Conservation (phyloP, 179 eudicot genomes). For the Camellia oleifera region DNA sequence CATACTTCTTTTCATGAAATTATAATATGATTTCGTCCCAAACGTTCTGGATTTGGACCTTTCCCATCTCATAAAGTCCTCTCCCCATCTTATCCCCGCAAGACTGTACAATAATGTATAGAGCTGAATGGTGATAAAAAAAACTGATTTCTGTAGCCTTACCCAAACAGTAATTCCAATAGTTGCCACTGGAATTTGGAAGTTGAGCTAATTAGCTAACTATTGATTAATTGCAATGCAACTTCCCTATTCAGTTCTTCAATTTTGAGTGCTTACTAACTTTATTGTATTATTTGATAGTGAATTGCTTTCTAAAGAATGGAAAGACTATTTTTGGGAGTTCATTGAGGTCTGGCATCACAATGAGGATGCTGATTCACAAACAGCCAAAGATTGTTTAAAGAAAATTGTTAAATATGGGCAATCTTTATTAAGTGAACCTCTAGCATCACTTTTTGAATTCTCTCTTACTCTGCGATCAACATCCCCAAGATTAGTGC, state of each 20-base stretch:
- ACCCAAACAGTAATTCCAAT: not conserved
- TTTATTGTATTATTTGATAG: constrained; percentile 39
- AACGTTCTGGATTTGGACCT: too few species aligned
- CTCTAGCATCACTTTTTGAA: constrained; percentile 76
- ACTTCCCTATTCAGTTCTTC: not conserved
- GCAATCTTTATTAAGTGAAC: constrained; percentile 59
- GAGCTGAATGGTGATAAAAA: not conserved
- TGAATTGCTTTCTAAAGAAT: constrained; percentile 81
- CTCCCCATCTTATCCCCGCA: too few species aligned
- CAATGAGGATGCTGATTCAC: constrained; percentile 37
- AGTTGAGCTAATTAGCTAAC: not conserved
- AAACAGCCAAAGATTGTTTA: constrained; percentile 74
- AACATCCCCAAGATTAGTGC: constrained; percentile 85
- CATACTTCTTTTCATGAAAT: too few species aligned
- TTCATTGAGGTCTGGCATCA: constrained; percentile 76
- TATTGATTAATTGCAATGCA: not conserved
- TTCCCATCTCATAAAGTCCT: too few species aligned
- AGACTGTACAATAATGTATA: too few species aligned
- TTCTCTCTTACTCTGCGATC: constrained; percentile 88
- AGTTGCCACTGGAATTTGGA: constrained; percentile 10
- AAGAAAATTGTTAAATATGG: constrained; percentile 62
- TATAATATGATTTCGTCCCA: too few species aligned
- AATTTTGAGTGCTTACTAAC: not conserved
- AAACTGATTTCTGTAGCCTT: not conserved
- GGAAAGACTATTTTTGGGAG: constrained; percentile 88